Evolutionary conservation across 1,284 basidiomycete genomes (phyloP), one percentile per base, ranked within the genome.

Genomic region (Microbotryomycetes sp.): DNA sequence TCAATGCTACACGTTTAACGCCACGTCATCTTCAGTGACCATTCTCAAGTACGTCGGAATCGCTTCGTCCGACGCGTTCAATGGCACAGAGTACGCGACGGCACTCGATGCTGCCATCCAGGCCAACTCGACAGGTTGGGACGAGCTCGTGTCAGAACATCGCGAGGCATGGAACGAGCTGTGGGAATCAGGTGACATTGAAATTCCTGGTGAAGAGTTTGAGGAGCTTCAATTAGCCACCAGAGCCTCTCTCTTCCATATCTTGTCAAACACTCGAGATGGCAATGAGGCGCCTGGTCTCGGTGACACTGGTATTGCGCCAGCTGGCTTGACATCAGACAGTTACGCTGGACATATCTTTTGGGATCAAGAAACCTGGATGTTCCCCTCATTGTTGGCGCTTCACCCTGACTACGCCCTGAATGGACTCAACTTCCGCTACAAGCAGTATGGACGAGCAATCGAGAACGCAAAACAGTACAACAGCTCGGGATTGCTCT

Each of bases 301-400:
- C 12, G 71, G 71, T 36, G 71, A 71, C 62, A 72, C 65, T 54
- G 62, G 64, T 15, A 73, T 73, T 42, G 72, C 72, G 2, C 71
- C 72, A 1, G 66, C 72, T 2, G 72, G 70, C 12, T 30, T 73
- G 22, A 73, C 71, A 14, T 66, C 65, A 4, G 70, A 71, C 64
- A 62, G 57, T 14, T 71, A 71, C 36, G 66, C 64, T 1, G 66
- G 66, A 3, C 32, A 56, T 46, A 56, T 68, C 51, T 51, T 28
- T 30, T 54, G 6, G 22, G 12, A 56, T 16, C 36, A 31, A 9
- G 32, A 53, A 36, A 66, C 65, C 9, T 73, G 67, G 65, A 73
- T 73, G 68, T 63, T 53, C 23, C 71, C 72, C 2, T 60, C 61
- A 5, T 54, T 73, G n/a, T 58, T 72, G 23, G 58, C 67, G 22